Evolutionary conservation across 1,139 yeast genomes (phyloP), one percentile per base, ranked within the genome.

Genomic region (Taphrina sp.): DNA sequence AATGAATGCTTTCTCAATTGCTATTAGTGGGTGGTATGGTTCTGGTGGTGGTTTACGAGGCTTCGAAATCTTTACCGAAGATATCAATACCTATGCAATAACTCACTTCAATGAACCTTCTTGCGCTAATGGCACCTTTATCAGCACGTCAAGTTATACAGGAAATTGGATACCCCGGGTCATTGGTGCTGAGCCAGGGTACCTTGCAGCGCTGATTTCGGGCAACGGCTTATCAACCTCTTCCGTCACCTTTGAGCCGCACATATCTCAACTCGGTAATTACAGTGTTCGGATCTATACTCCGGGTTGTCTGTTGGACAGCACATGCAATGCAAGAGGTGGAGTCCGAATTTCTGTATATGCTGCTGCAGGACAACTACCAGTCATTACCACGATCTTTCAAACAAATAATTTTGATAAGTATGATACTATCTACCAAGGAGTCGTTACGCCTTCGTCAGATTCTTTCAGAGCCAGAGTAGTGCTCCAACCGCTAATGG

Each of bases 321-420:
- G 74, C 43, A 77, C 95, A 0, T 92, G 99, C 70, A 64, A 67
- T 23, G 62, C 72, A 20, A 78, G 99, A 67, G 89, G 95, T 3
- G 78, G 80, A 28, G 92, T 87, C 3, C 85, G 86, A 63, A 95
- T 84, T 0, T 77, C 95, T 0, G 74, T 90, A 1, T 76, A 74
- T 58, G 73, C 74, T 45, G 75, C 77, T 38, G 64, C 65, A 3
- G 66, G 68, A 3, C 64, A 68, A 7, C 76, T 76, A 17, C 71
- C 77, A 0, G 62, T 75, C 1, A 65, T 70, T 71, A 29, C 72
- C 74, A 67, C 43, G 60, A 74, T 89, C 34, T 88, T 79, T 66
- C 97, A 94, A 69, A 88, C 88, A 58, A 92, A 92, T 67, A 74
- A 81, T 38, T 76, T 81, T 59, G 78, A 82, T 58, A 92, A 94